These are phyloP conservation scores for Lodderomyces parapsilosis DNA, from an alignment of 1,139 yeast species.

Conservation along the genomic window DNA sequence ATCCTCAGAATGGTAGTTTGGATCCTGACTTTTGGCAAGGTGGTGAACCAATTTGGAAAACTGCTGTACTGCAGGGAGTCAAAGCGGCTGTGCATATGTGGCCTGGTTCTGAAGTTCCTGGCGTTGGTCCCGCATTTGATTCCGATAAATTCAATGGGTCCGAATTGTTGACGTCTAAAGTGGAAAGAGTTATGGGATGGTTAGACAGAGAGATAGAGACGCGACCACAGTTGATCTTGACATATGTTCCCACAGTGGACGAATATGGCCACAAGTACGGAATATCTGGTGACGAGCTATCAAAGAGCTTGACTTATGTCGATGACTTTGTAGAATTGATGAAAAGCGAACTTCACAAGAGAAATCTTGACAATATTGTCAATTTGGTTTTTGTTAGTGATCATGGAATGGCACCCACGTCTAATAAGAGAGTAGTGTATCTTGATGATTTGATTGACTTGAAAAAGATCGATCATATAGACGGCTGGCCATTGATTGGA, in stretches of 20 bases:
- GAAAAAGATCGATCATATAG: constrained; percentile 56
- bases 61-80: constrained; percentile 66
- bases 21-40: constrained; percentile 75
- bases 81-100: constrained; percentile 89
- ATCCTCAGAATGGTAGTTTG: constrained; percentile 54
- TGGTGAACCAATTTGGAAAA: constrained; percentile 86
- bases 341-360: constrained; percentile 42
- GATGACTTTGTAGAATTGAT: constrained; percentile 61
- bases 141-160: constrained; percentile 65
- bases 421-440: constrained; percentile 60
- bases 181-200: constrained; percentile 61
- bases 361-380: constrained; percentile 64
- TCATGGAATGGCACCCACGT: constrained; percentile 93
- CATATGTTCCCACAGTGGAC: constrained; percentile 82
- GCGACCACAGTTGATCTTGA: constrained; percentile 76
- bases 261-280: constrained; percentile 74
- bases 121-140: constrained; percentile 45
- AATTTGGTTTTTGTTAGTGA: constrained; percentile 81
- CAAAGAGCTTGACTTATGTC: constrained; percentile 56
- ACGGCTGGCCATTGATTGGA: constrained; percentile 92
- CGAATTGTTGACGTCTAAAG: constrained; percentile 59
- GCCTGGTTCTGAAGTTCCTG: constrained; percentile 86
- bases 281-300: constrained; percentile 56
- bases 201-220: constrained; percentile 50
- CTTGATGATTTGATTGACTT: constrained; percentile 67